Evolutionary conservation across 129 eudicot species (phyloP).

Genomic region (Artemisia argyi): DNA sequence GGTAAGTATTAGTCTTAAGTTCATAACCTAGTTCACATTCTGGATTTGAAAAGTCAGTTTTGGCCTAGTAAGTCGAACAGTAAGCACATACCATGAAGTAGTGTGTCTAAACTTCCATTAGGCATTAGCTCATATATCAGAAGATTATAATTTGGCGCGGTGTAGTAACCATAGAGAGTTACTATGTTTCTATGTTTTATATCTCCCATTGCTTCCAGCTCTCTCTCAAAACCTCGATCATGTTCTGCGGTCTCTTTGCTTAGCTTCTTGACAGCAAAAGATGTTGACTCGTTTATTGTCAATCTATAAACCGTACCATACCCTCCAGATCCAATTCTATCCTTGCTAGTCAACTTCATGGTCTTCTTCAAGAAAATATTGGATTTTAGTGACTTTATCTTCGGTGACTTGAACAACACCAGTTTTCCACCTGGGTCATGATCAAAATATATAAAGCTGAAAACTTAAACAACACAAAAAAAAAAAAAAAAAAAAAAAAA

Average conservation of each 20-base stretch:
- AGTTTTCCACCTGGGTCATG: constrained; percentile 70
- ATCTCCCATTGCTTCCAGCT: constrained; percentile 91
- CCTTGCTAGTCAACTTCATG: constrained; percentile 74
- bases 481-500: background rate
- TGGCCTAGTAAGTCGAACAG: constrained; percentile 21
- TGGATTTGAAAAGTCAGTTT: constrained; percentile 8
- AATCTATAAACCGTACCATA: constrained; percentile 83
- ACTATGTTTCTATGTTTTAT: constrained; percentile 88
- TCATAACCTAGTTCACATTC: background rate
- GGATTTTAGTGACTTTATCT: constrained; percentile 61
- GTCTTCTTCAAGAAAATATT: constrained; percentile 63
- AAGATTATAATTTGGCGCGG: constrained; percentile 67
- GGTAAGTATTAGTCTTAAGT: background rate
- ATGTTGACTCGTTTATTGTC: constrained; percentile 39
- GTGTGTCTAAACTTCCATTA: constrained; percentile 75
- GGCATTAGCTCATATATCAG: constrained; percentile 93
- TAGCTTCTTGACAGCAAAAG: constrained; percentile 81
- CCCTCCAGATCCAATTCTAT: constrained; percentile 90
- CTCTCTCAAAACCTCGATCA: constrained; percentile 93
- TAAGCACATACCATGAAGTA: constrained; percentile 67
- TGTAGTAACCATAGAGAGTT: constrained; percentile 82
- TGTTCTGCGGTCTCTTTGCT: constrained; percentile 70
- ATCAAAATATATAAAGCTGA: constrained; percentile 18
- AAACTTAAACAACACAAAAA: background rate
- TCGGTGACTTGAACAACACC: constrained; percentile 72